A percentile compares a stretch with the other conserved stretches of the same genome.
Conservation (phyloP, 192 early-diverging fungal species). For the Dispira simplex region DNA sequence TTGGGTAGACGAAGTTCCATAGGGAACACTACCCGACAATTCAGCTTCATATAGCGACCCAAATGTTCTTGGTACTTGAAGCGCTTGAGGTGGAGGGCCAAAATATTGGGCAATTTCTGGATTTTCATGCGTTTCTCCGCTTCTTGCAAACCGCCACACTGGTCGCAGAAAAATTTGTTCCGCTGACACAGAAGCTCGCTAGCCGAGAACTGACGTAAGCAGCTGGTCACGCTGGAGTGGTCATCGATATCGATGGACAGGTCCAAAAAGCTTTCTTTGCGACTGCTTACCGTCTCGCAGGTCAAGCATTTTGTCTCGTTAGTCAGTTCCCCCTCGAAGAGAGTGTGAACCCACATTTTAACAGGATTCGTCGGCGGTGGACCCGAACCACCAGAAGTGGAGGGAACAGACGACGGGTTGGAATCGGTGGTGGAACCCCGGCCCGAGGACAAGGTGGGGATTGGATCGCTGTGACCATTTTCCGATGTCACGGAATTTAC, state of each 20-base stretch:
- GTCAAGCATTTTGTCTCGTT: constrained; percentile 97
- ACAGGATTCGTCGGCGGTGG: too few relatives aligned
- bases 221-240: constrained; percentile 85
- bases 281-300: constrained; percentile 88
- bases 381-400: too few relatives aligned
- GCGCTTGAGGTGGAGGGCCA: constrained; percentile 91
- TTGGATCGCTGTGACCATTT: too few relatives aligned
- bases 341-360: constrained; percentile 79
- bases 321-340: constrained; percentile 89
- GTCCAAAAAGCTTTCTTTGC: constrained; percentile 91
- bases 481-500: neutral
- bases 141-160: constrained; percentile 87
- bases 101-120: constrained; percentile 79
- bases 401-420: too few relatives aligned
- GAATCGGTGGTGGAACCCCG: too few relatives aligned
- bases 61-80: constrained; percentile 95
- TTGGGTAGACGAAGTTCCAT: constrained; percentile 89
- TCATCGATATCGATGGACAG: constrained; percentile 94
- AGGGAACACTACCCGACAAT: constrained; percentile 89
- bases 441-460: too few relatives aligned
- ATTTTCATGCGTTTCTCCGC: constrained; percentile 98
- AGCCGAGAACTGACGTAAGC: constrained; percentile 90
- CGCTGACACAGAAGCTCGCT: constrained; percentile 90
- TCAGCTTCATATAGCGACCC: constrained; percentile 84
- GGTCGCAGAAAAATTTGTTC: constrained; percentile 97